A percentile compares a stretch with the other conserved stretches of the same genome.
Evolutionary conservation across 805 yeast genomes (phyloP).

Genomic region (Scheffersomyces ergatensis): DNA sequence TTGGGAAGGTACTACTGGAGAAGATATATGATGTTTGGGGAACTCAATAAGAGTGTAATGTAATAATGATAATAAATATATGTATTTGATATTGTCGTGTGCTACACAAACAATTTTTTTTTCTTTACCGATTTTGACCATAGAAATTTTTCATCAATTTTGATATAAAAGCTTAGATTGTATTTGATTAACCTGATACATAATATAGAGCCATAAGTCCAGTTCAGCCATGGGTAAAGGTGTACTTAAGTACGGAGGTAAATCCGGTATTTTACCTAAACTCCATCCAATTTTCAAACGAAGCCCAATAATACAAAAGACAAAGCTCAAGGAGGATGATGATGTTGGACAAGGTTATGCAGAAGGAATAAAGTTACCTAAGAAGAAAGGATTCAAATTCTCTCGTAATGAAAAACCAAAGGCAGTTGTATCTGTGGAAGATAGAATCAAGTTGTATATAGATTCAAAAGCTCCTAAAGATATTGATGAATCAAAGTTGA

Average conservation of each 20-base stretch:
- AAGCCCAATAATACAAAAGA: conserved; percentile 55
- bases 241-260: conserved; percentile 51
- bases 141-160: background rate
- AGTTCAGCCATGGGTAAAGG: conserved; percentile 54
- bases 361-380: conserved; percentile 66
- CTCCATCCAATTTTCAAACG: conserved; percentile 71
- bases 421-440: conserved; percentile 56
- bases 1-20: conserved; percentile 50
- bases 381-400: conserved; percentile 42
- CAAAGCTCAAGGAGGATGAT: conserved; percentile 41
- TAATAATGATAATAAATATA: background rate
- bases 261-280: conserved; percentile 80
- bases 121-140: background rate
- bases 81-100: background rate
- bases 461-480: conserved; percentile 36
- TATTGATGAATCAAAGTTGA: conserved; percentile 29
- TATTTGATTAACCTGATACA: too few relatives aligned
- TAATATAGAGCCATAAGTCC: too few relatives aligned
- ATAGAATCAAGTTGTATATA: conserved; percentile 56
- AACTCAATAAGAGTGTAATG: background rate
- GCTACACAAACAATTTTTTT: background rate
- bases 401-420: conserved; percentile 54
- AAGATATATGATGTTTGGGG: conserved; percentile 62
- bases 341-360: conserved; percentile 65
- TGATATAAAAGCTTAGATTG: too few relatives aligned